Evolutionary conservation across 345 rosid species (phyloP), one percentile per base, ranked within the genome.

Genomic region (Ceriops decandra): DNA sequence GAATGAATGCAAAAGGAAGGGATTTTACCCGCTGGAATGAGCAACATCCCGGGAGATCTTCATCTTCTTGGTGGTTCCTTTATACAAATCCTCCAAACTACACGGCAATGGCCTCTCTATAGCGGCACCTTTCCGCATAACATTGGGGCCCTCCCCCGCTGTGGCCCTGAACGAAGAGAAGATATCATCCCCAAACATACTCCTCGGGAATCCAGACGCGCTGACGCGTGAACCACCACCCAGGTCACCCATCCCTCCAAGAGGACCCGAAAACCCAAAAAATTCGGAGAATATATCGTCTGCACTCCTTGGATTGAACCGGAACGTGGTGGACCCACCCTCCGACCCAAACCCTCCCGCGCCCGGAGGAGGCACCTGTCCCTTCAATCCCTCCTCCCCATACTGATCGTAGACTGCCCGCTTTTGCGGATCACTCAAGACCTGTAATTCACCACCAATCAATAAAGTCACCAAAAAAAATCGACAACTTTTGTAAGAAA

Each of bases 61-160:
- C 93, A 92, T 88, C 82, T 92, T 92, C 89, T 85, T 92, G 60
- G 95, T 82, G 51, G 85, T 84, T 30, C 98, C 98, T 67, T 88
- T 92, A 47, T 80, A 92, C 65, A 92, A 74, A 65, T 92, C 98
- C 83, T 90, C 98, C 82, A 92, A 86, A 79, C 95, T 90, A 77
- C 93, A 92, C 1, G 90, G 89, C 79, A 90, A 82, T 15, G 87
- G 76, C 72, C 90, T 74, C 79, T 92, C 96, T 1, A 90, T 87
- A 7, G 95, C 75, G 0, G 90, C 87, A 19, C 81, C 87, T 76
- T 92, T 90, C 62, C 89, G 80, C 5, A 78, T 84, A 20, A 79
- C 27, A 57, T 56, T 78, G 5, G 86, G 79, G 13, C 85, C 69
- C 72, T 85, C 88, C 7, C 85, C 87, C 2, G 65, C 72, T 1